Conservation (phyloP, 495 filamentous ascomycete species). For the Aspergillus cavernicola region DNA sequence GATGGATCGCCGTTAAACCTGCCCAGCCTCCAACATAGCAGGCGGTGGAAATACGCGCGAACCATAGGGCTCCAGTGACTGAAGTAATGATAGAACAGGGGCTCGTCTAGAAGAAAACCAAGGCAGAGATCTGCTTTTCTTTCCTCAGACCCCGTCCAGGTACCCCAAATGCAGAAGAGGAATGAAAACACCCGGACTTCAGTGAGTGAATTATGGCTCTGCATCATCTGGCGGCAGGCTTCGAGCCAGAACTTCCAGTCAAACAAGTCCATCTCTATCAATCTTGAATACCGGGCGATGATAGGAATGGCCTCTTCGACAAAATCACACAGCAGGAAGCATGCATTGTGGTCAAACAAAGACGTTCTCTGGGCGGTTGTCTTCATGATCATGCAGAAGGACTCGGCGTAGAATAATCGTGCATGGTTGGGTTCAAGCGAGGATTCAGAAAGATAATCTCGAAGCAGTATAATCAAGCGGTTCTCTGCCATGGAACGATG, state of each 20-base stretch:
- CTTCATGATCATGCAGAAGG: slow-evolving; percentile 71
- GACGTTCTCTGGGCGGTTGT: slow-evolving; percentile 72
- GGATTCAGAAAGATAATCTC: slow-evolving; percentile 77
- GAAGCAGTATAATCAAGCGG: slow-evolving; percentile 78
- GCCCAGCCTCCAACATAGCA: slow-evolving; percentile 89
- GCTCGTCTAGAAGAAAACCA: slow-evolving; percentile 74
- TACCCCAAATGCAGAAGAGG: slow-evolving; percentile 77
- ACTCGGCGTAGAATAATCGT: slow-evolving; percentile 71
- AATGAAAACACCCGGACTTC: slow-evolving; percentile 88
- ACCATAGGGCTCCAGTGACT: slow-evolving; percentile 99
- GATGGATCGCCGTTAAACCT: slow-evolving; percentile 68
- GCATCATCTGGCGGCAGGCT: slow-evolving; percentile 76
- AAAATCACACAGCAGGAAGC: slow-evolving; percentile 90
- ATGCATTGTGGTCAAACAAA: slow-evolving; percentile 80
- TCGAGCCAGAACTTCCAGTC: slow-evolving; percentile 92
- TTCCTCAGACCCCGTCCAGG: slow-evolving; percentile 59
- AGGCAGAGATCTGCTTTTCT: slow-evolving; percentile 72
- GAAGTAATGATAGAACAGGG: slow-evolving; percentile 80
- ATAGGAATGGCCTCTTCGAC: slow-evolving; percentile 73
- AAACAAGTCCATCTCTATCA: slow-evolving; percentile 40
- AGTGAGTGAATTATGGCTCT: slow-evolving; percentile 90
- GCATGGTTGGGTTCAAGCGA: slow-evolving; percentile 51
- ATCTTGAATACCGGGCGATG: slow-evolving; percentile 53
- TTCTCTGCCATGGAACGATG: slow-evolving; percentile 88
- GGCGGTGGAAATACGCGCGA: slow-evolving; percentile 88